Evolutionary conservation across 1,284 basidiomycete species (phyloP).

Genomic region (Baeospora myosura): DNA sequence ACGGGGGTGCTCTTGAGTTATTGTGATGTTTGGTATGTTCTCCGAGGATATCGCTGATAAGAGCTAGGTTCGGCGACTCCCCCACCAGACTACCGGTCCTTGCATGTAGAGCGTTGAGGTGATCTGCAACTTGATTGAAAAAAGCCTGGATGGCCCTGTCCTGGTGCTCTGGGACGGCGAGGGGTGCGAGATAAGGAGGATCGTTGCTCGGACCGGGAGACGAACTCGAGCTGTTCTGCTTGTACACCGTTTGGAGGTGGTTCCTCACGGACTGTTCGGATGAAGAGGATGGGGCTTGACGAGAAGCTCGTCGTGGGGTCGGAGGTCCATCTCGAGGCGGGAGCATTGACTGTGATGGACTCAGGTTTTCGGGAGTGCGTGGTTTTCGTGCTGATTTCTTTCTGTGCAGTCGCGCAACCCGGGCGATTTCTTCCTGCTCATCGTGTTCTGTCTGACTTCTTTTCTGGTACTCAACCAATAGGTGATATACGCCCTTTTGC

Average conservation of each 20-base stretch:
- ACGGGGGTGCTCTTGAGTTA: too few relatives aligned
- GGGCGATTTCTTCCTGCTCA: slow-evolving; percentile 40
- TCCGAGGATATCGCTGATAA: slow-evolving; percentile 13
- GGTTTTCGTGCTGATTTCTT: slow-evolving; percentile 6
- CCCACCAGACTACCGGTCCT: slow-evolving; percentile 20
- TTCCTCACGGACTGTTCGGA: slow-evolving; percentile 16
- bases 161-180: slow-evolving; percentile 46
- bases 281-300: slow-evolving; percentile 14
- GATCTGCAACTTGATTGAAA: slow-evolving; percentile 76
- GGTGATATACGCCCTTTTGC: slow-evolving; percentile 90
- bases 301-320: slow-evolving; percentile 47
- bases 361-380: slow-evolving; percentile 16
- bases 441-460: slow-evolving; percentile 65
- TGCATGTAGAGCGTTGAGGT: slow-evolving; percentile 65
- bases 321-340: slow-evolving; percentile 53
- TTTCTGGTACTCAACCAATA: slow-evolving; percentile 74
- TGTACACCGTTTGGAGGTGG: slow-evolving; percentile 12
- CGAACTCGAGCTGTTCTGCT: slow-evolving; percentile 10
- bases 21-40: slow-evolving; percentile 7
- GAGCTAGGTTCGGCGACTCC: slow-evolving; percentile 13
- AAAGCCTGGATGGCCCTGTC: slow-evolving; percentile 72
- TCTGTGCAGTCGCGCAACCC: slow-evolving; percentile 8
- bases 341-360: slow-evolving; percentile 27
- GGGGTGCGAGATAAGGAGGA: slow-evolving; percentile 28
- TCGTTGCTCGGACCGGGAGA: slow-evolving; percentile 20